These are phyloP conservation scores for Amphicarpaea edgeworthii DNA, from an alignment of 306 rosid genomes.

Conservation along the genomic window DNA sequence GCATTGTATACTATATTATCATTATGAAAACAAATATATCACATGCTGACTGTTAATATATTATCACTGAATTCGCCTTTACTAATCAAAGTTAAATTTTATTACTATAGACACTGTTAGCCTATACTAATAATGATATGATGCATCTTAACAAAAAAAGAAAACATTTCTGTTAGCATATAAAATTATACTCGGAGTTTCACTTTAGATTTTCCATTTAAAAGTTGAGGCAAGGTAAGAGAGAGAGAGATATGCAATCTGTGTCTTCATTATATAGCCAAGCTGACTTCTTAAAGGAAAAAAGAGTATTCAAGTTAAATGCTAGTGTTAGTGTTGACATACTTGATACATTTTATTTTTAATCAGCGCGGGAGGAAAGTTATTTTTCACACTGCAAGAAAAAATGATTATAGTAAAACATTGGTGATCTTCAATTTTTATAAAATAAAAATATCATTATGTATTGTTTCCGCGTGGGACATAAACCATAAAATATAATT, in stretches of 20 bases:
- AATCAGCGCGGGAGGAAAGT: too few species aligned
- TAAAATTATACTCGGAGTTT: not conserved
- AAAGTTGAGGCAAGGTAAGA: not conserved
- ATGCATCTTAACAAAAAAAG: not conserved
- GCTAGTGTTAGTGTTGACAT: too few species aligned
- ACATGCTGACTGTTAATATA: not conserved
- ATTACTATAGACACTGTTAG: not conserved
- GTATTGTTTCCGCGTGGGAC: too few species aligned
- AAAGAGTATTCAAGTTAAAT: too few species aligned
- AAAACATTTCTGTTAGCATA: not conserved
- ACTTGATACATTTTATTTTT: too few species aligned
- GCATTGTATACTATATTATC: constrained; percentile 28
- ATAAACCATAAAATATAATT: too few species aligned
- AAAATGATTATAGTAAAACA: too few species aligned
- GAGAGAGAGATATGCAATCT: not conserved
- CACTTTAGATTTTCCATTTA: not conserved
- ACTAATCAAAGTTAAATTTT: not conserved
- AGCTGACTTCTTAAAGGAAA: too few species aligned
- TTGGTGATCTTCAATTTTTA: too few species aligned
- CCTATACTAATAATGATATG: not conserved
- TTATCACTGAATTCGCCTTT: not conserved
- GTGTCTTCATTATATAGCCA: too few species aligned
- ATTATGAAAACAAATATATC: not conserved
- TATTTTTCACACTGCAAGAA: too few species aligned
- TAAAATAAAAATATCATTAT: too few species aligned